Evolutionary conservation across 2,329 filamentous ascomycete genomes (phyloP).

Genomic region (Mycosphaerella arachidis): DNA sequence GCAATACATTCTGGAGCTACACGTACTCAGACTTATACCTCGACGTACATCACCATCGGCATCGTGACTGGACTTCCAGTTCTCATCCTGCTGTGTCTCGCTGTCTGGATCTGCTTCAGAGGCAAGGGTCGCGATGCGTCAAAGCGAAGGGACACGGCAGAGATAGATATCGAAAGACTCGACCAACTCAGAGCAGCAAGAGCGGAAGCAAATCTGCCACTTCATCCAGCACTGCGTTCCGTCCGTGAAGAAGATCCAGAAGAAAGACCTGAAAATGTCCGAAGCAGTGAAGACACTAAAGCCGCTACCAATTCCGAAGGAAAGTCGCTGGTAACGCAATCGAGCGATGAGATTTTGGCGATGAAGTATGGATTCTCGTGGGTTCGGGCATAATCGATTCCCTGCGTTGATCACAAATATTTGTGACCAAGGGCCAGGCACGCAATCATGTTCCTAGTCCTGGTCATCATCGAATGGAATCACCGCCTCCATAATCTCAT

Average conservation of each 20-base stretch:
- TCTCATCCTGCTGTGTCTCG: background rate
- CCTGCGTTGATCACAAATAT: too few species aligned
- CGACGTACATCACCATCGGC: background rate
- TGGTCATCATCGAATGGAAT: background rate
- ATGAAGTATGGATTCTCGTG: background rate
- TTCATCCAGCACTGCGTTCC: background rate
- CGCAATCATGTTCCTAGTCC: too few species aligned
- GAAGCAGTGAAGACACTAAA: background rate
- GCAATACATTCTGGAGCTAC: background rate
- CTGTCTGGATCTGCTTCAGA: background rate
- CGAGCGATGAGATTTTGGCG: constrained; percentile 1
- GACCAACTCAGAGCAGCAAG: background rate
- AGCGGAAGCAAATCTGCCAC: background rate
- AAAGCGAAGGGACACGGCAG: background rate
- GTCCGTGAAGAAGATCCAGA: background rate
- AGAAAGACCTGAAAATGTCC: background rate
- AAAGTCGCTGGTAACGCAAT: background rate
- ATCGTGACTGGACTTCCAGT: background rate
- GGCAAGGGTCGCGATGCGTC: background rate
- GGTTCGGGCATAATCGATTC: background rate
- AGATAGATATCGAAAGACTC: background rate
- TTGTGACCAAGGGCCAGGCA: too few species aligned
- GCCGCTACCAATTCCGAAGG: background rate
- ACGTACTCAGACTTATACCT: background rate
- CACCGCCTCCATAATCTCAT: background rate